Base-by-base conservation (phyloP, 768 basidiomycete species). In the Xerocomellus chrysenteron region DNA sequence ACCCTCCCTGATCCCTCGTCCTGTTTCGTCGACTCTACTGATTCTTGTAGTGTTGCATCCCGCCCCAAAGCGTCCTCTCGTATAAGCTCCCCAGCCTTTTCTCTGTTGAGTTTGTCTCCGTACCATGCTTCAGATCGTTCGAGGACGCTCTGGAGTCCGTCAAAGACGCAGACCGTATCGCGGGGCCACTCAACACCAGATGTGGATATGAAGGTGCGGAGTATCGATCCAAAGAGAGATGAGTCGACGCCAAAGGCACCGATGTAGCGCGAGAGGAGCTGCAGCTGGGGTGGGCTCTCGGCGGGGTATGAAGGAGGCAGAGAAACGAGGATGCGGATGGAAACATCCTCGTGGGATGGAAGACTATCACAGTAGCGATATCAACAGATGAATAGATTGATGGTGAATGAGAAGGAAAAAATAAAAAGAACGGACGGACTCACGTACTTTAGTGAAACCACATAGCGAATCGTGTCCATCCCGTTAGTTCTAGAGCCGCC, bases 191-290 rank as follows among this genome's bases (percentile, higher is more conserved):
- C 88, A n/a, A 91, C 80, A 8, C 88, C 90, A 52, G 79, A 81
- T 21, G 78, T 66, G 4, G 92, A 92, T 52, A 94, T 92, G 68
- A 82, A 95, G 0, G 89, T 94, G 39, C 88, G 82, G 19, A 94
- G 76, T 36, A 93, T 79, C 2, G 81, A 80, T 24, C 90, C 91
- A 66, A 94, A 95, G 17, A 94, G 79, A 16, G 70, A 69, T 10
- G 88, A 75, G 62, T 91, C 86, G 1, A 88, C 86, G 19, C 87
- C 84, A 65, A 86, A 94, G 3, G 88, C 78, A 2, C 91, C 91
- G 46, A 95, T 73, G 71, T 94, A 95, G 24, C 84, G 84, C 4
- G 91, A 93, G 28, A 94, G 81, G 0, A 94, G 83, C 65, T 94
- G 93, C 1, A 94, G 77, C 64, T 92, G 90, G 1, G 93, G 92